These are phyloP conservation scores for Pecoramyces ruminantium DNA, from an alignment of 192 early-diverging fungal species.

Conservation along the genomic window DNA sequence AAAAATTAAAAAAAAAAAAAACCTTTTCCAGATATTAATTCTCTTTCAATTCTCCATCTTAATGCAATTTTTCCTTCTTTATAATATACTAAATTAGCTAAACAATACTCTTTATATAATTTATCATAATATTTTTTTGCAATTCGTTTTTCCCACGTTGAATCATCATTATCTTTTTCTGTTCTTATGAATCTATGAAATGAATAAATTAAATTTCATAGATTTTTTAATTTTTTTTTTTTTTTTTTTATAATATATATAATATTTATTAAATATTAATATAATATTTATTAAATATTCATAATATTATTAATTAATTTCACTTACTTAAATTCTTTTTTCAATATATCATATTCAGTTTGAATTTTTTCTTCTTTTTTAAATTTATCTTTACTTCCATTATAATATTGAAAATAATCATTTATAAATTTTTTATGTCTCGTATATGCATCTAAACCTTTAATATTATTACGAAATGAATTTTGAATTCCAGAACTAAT, in stretches of 20 bases:
- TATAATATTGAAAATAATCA: not conserved
- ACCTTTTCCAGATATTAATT: constrained; percentile 52
- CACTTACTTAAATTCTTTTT: not conserved
- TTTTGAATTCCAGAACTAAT: not conserved
- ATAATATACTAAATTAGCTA: constrained; percentile 53
- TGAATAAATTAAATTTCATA: too few species aligned
- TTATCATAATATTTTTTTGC: constrained; percentile 75
- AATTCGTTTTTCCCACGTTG: constrained; percentile 52
- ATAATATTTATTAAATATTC: too few species aligned
- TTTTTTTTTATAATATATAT: too few species aligned
- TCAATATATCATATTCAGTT: not conserved
- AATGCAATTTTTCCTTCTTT: constrained; percentile 53
- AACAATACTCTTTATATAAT: constrained; percentile 70
- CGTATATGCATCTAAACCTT: not conserved
- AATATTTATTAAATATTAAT: too few species aligned
- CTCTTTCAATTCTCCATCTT: constrained; percentile 51
- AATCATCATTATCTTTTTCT: constrained; percentile 26
- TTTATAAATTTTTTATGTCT: not conserved
- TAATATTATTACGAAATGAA: not conserved
- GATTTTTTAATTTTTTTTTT: too few species aligned
- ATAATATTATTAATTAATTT: not conserved
- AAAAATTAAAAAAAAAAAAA: not conserved
- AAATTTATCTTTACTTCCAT: not conserved
- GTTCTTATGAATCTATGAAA: constrained; percentile 43
- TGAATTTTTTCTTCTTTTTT: not conserved